Evolutionary conservation across 179 eudicot species (phyloP).

Genomic region (Spergularia azorica): DNA sequence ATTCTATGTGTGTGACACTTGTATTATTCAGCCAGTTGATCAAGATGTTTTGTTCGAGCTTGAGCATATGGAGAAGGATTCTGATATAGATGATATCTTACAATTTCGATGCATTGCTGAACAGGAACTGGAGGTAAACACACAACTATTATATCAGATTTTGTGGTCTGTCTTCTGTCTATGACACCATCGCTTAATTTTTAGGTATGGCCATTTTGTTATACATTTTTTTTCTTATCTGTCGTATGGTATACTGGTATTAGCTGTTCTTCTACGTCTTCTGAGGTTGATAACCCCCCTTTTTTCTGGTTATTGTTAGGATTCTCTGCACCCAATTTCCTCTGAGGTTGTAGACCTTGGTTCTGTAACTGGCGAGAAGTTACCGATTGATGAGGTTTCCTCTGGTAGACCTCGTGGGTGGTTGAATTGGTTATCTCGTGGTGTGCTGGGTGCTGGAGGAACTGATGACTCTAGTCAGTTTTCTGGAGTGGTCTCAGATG

Average conservation of each 20-base stretch:
- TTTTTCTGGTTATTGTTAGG: constrained; percentile 42
- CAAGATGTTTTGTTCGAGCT: constrained; percentile 58
- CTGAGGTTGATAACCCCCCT: neutral
- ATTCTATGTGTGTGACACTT: neutral
- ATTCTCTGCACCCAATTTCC: constrained; percentile 47
- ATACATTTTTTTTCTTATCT: neutral
- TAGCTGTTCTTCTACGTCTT: constrained; percentile 6
- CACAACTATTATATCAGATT: neutral
- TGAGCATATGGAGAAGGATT: constrained; percentile 87
- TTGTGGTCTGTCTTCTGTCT: neutral
- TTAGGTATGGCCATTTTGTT: neutral
- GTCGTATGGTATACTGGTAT: neutral
- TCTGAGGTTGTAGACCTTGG: constrained; percentile 35
- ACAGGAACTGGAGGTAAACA: constrained; percentile 70
- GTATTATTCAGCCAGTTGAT: constrained; percentile 53
- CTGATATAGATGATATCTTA: constrained; percentile 83
- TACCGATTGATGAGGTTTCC: constrained; percentile 48
- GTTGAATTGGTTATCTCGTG: constrained; percentile 96
- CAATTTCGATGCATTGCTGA: constrained; percentile 80
- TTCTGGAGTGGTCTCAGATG: constrained; percentile 98
- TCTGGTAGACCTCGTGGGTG: constrained; percentile 79
- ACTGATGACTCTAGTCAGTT: constrained; percentile 93
- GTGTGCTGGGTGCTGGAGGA: constrained; percentile 99
- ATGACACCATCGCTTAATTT: neutral
- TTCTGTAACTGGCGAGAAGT: constrained; percentile 39